Evolutionary conservation across 225 moss, liverwort and hornwort species (phyloP).

Genomic region (Neckera pumila): DNA sequence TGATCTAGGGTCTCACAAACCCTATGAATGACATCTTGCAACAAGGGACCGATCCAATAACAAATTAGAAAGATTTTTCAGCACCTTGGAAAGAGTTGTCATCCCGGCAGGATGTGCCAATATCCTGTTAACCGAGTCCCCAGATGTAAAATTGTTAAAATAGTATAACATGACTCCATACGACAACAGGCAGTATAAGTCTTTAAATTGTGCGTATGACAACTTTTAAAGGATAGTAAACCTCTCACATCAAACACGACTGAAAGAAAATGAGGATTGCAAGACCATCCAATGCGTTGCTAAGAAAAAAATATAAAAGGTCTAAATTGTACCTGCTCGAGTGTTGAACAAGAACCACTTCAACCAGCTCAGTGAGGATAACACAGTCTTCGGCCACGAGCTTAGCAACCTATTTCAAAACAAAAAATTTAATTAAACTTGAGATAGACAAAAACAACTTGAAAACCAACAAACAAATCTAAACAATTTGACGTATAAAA

Average conservation of each 20-base stretch:
- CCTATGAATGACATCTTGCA: neutral
- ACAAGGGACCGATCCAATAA: neutral
- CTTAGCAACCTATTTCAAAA: slow-evolving; percentile 45
- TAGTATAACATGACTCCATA: neutral
- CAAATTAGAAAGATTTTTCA: neutral
- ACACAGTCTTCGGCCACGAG: slow-evolving; percentile 73
- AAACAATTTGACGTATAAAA: neutral
- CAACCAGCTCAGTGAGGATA: slow-evolving; percentile 54
- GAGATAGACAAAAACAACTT: neutral
- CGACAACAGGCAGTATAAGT: neutral
- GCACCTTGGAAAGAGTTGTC: slow-evolving; percentile 66
- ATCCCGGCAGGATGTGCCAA: slow-evolving; percentile 42
- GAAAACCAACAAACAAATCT: neutral
- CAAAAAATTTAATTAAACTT: neutral
- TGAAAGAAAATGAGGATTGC: neutral
- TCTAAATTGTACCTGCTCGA: slow-evolving; percentile 30
- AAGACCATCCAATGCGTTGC: neutral
- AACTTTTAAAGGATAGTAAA: neutral
- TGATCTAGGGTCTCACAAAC: neutral
- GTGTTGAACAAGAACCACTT: slow-evolving; percentile 67
- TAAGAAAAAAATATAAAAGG: neutral
- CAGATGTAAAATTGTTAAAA: neutral
- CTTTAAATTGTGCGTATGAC: neutral
- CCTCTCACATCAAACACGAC: neutral
- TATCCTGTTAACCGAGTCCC: slow-evolving; percentile 21